These are phyloP conservation scores for Venturia effusa DNA, from an alignment of 2,329 filamentous ascomycete genomes.

Conservation along the genomic window DNA sequence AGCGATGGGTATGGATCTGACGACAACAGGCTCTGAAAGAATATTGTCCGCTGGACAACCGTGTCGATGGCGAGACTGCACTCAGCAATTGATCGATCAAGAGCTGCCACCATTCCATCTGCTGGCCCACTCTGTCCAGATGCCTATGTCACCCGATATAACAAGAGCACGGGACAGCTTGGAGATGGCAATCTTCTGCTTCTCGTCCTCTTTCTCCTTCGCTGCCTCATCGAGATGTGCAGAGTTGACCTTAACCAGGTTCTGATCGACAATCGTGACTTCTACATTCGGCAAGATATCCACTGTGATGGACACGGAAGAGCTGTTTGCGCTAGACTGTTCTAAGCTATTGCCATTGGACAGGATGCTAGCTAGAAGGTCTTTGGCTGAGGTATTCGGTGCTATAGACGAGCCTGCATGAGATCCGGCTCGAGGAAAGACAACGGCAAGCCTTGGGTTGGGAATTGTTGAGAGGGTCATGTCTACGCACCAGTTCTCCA, in stretches of 20 bases:
- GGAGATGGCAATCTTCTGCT: slow-evolving; percentile 15
- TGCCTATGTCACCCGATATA: slow-evolving; percentile 36
- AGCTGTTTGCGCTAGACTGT: background rate
- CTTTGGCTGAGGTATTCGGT: slow-evolving; percentile 35
- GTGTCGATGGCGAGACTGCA: too few relatives aligned
- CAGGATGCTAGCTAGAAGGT: background rate
- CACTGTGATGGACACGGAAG: slow-evolving; percentile 39
- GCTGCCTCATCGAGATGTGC: background rate
- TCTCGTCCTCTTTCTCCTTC: slow-evolving; percentile 1
- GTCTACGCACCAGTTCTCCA: background rate
- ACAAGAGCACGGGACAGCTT: slow-evolving; percentile 35
- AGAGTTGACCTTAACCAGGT: slow-evolving; percentile 12
- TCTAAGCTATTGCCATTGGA: background rate
- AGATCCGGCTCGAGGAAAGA: slow-evolving; percentile 34
- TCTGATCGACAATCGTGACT: slow-evolving; percentile 47
- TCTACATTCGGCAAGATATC: slow-evolving; percentile 50
- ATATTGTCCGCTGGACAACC: background rate
- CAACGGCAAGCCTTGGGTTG: slow-evolving; percentile 31
- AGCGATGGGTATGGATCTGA: background rate
- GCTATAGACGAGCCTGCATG: slow-evolving; percentile 26
- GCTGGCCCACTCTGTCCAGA: slow-evolving; percentile 40
- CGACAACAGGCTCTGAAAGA: background rate
- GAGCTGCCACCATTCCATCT: background rate
- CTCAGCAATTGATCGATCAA: background rate
- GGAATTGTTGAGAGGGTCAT: slow-evolving; percentile 3